Evolutionary conservation across 202 grass and related monocot genomes (phyloP), one percentile per base, ranked within the genome.

Genomic region (Setaria italica): DNA sequence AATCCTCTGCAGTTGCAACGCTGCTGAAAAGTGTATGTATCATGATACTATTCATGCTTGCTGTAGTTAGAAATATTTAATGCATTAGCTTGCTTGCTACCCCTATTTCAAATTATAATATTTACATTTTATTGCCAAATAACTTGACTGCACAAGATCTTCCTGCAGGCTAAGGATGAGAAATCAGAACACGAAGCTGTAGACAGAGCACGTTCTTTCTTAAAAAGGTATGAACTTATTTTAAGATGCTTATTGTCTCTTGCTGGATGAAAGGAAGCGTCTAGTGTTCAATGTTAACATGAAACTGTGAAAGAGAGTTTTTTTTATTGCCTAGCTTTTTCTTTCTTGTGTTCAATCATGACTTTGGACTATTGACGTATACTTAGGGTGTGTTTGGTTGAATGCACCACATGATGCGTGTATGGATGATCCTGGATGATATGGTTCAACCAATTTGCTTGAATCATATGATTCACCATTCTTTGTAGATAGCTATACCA

Each of bases 111-210:
- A 20, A 59, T 21, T 69, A 46, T 16, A 55, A 45, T 55, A 20
- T 5, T 20, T 42, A 25, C 41, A 67, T 87, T 82, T 20, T 75
- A 34, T 66, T 58, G 11, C 62, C 48, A 37, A 87, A 71, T 58
- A 74, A 81, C 16, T 19, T 80, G 29, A 14, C 2, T 67, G 29
- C 47, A 29, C 25, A 56, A 5, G 41, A 55, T 21, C 19, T 74
- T 67, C 30, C 50, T 68, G 30, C 62, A 87, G 85, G 62, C 8
- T 81, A 57, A 76, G 65, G 71, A 82, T 59, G 30, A 51, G 15
- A 37, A 66, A 76, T 69, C 62, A 76, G 1, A 3, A 62, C 6
- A 39, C 39, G 79, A 87, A 87, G 62, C 30, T 74, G 2, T 2
- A 25, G 11, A 6, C 12, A 50, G 21, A 37, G 2, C 0, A 33